Percentiles rank a stretch among this genome's conserved stretches.
These are phyloP conservation scores for Aspergillus vadensis DNA, from an alignment of 2,329 filamentous ascomycete genomes.

Conservation along the genomic window DNA sequence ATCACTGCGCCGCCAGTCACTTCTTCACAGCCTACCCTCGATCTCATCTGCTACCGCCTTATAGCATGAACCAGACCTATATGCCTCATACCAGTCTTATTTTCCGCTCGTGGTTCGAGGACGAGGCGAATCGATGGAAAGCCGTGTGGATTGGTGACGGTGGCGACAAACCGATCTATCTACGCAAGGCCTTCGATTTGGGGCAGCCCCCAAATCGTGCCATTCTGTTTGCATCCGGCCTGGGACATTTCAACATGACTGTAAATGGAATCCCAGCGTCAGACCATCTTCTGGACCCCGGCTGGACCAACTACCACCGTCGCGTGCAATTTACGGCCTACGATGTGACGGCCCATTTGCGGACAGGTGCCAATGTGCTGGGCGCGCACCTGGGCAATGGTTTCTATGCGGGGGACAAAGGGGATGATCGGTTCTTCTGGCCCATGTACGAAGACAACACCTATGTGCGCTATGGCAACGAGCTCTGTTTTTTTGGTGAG, in stretches of 20 bases:
- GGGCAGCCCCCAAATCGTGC: slow-evolving; percentile 14
- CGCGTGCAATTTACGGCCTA: slow-evolving; percentile 46
- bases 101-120: slow-evolving; percentile 29
- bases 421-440: slow-evolving; percentile 30
- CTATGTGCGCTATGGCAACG: slow-evolving; percentile 29
- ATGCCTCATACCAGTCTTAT: slow-evolving; percentile 29
- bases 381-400: slow-evolving; percentile 48
- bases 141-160: slow-evolving; percentile 30
- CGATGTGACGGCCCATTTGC: slow-evolving; percentile 42
- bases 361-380: slow-evolving; percentile 36
- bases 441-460: slow-evolving; percentile 32
- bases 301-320: slow-evolving; percentile 30
- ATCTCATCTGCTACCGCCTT: slow-evolving; percentile 25
- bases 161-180: slow-evolving; percentile 28
- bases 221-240: slow-evolving; percentile 26
- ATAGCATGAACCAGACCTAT: slow-evolving; percentile 32
- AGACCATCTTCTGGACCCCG: slow-evolving; percentile 27
- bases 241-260: slow-evolving; percentile 29
- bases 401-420: slow-evolving; percentile 46
- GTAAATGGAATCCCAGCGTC: slow-evolving; percentile 25
- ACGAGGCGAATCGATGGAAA: slow-evolving; percentile 27
- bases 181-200: slow-evolving; percentile 23
- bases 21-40: slow-evolving; percentile 27
- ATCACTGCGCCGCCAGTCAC: slow-evolving; percentile 21
- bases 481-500: slow-evolving; percentile 30